Conservation (phyloP, 371 early-diverging fungal genomes). For the Lichtheimia hyalospora region DNA sequence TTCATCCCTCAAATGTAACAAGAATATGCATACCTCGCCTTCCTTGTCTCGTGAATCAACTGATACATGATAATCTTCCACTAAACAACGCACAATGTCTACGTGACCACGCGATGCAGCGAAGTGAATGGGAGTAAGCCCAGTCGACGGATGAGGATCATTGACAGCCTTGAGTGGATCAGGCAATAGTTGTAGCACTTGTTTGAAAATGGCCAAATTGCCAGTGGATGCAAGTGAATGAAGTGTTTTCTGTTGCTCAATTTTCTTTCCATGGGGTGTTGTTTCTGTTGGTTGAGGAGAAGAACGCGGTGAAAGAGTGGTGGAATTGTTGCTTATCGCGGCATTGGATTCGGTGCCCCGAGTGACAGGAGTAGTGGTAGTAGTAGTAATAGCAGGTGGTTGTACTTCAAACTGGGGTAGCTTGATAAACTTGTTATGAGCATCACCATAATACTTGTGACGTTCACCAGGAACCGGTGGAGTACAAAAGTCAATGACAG, state of each 20-base stretch:
- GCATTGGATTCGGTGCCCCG: neutral
- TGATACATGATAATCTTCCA: constrained; percentile 64
- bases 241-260: constrained; percentile 16
- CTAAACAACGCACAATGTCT: constrained; percentile 62
- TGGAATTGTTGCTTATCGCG: neutral
- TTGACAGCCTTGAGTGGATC: constrained; percentile 46
- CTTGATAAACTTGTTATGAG: constrained; percentile 57
- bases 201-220: constrained; percentile 37
- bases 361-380: neutral
- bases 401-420: constrained; percentile 27
- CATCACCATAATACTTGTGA: constrained; percentile 66
- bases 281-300: constrained; percentile 5
- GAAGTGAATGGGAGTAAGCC: constrained; percentile 68
- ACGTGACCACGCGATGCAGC: constrained; percentile 76
- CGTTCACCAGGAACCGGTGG: constrained; percentile 68
- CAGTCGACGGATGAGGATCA: constrained; percentile 56
- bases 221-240: constrained; percentile 42
- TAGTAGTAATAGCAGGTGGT: neutral
- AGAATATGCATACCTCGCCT: constrained; percentile 58
- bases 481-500: constrained; percentile 54
- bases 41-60: constrained; percentile 72
- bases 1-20: neutral
- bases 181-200: constrained; percentile 27
- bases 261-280: constrained; percentile 11
- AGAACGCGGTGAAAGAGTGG: neutral